A percentile compares a stretch with the other conserved stretches of the same genome.
Evolutionary conservation across 179 eudicot species (phyloP).

Genomic region (Silene noctiflora): DNA sequence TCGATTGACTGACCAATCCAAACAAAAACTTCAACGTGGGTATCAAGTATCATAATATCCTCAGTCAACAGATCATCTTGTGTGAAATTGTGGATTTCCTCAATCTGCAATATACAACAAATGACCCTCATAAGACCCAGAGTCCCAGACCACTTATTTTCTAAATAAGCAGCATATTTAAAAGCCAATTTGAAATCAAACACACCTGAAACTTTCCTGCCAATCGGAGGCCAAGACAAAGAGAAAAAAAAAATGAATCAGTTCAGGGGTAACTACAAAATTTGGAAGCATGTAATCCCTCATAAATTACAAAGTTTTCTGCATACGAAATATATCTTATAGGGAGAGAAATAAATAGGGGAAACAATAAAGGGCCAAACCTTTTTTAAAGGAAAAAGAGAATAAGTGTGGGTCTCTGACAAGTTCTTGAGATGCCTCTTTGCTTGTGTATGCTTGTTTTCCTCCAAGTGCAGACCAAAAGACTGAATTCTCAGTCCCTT

Average conservation of each 20-base stretch:
- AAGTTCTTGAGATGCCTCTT: constrained; percentile 60
- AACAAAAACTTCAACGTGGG: constrained; percentile 87
- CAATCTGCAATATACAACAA: constrained; percentile 50
- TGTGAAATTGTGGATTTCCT: constrained; percentile 81
- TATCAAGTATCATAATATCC: constrained; percentile 89
- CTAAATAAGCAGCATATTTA: neutral
- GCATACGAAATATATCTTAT: too few relatives aligned
- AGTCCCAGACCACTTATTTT: neutral
- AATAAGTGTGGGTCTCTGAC: constrained; percentile 90
- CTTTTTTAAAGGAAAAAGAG: constrained; percentile 64
- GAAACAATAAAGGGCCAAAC: constrained; percentile 33
- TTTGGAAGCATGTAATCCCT: too few relatives aligned
- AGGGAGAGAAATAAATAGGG: neutral
- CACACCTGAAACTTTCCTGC: constrained; percentile 93
- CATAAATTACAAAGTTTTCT: too few relatives aligned
- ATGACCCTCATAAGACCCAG: constrained; percentile 5
- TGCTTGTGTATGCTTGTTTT: constrained; percentile 78
- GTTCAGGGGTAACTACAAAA: too few relatives aligned
- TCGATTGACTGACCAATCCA: constrained; percentile 97
- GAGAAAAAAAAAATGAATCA: constrained; percentile 24
- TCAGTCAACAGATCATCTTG: constrained; percentile 97
- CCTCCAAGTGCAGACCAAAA: constrained; percentile 98
- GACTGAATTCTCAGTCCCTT: constrained; percentile 92
- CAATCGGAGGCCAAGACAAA: constrained; percentile 27
- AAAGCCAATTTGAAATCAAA: constrained; percentile 1